These are phyloP conservation scores for Mangifera indica DNA, from an alignment of 345 rosid species.

Conservation along the genomic window DNA sequence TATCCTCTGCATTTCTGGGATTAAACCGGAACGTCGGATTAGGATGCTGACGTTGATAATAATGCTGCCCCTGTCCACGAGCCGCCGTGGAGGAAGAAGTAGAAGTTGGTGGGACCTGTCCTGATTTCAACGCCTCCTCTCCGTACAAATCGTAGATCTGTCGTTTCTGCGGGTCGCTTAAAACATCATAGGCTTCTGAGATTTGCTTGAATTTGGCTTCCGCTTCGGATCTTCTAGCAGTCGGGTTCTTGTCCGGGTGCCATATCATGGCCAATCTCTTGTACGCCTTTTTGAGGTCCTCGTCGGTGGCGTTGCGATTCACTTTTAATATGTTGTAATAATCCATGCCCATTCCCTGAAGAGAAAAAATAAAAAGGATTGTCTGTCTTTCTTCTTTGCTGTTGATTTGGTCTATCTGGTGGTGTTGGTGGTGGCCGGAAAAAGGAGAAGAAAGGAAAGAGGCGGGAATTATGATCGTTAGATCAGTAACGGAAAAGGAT, in stretches of 20 bases:
- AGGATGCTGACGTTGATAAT: slow-evolving; percentile 35
- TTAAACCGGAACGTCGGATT: slow-evolving; percentile 50
- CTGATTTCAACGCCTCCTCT: slow-evolving; percentile 85
- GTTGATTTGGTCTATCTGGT: background rate
- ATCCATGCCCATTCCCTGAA: slow-evolving; percentile 66
- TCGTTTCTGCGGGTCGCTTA: slow-evolving; percentile 73
- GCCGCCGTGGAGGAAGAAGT: slow-evolving; percentile 31
- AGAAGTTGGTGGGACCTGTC: slow-evolving; percentile 51
- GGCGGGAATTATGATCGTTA: slow-evolving; percentile 22
- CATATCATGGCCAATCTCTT: slow-evolving; percentile 92
- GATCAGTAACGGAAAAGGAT: slow-evolving; percentile 11
- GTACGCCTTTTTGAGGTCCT: slow-evolving; percentile 84
- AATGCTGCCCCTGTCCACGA: slow-evolving; percentile 27
- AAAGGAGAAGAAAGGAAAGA: background rate
- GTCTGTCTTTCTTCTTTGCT: too few relatives aligned
- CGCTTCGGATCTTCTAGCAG: slow-evolving; percentile 59
- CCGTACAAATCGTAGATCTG: slow-evolving; percentile 96
- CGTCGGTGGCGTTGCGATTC: slow-evolving; percentile 80
- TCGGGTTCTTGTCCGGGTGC: slow-evolving; percentile 97
- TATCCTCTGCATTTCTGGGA: slow-evolving; percentile 76
- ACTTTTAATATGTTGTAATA: slow-evolving; percentile 92
- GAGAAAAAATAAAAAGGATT: too few relatives aligned
- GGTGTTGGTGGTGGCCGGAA: slow-evolving; percentile 6
- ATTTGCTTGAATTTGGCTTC: slow-evolving; percentile 90
- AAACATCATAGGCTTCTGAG: slow-evolving; percentile 85